phyloP scores from a whole-genome alignment of 1,284 basidiomycete species.

The Trametes pubescens region DNA sequence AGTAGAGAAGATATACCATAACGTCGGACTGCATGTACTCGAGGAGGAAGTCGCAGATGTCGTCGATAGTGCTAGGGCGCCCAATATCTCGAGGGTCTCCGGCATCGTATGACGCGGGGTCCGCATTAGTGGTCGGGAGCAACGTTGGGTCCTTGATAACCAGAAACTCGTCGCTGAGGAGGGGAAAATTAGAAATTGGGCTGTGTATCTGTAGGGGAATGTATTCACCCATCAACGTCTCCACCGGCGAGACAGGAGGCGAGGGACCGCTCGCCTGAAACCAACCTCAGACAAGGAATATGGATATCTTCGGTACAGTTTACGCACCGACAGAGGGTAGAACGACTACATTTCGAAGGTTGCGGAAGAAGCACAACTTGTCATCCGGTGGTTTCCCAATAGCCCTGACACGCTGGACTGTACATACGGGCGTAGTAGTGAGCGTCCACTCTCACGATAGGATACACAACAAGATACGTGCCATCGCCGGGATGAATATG shows the following conservation, averaged over 20 bases:
- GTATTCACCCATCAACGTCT: slow-evolving; percentile 74
- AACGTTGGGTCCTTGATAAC: slow-evolving; percentile 51
- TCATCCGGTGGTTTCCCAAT: slow-evolving; percentile 73
- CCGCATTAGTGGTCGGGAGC: slow-evolving; percentile 55
- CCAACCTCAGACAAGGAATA: background rate
- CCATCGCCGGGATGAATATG: slow-evolving; percentile 77
- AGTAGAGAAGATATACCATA: slow-evolving; percentile 50
- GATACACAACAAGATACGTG: slow-evolving; percentile 34
- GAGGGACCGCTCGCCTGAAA: slow-evolving; percentile 64
- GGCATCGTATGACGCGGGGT: slow-evolving; percentile 62
- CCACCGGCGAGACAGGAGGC: slow-evolving; percentile 76
- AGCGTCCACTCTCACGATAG: background rate
- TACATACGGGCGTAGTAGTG: background rate
- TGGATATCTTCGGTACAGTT: too few species aligned
- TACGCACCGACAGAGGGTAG: slow-evolving; percentile 68
- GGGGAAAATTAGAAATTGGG: background rate
- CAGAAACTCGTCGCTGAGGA: slow-evolving; percentile 45
- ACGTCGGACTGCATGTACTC: slow-evolving; percentile 86
- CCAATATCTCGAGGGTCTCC: slow-evolving; percentile 35
- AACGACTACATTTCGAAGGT: slow-evolving; percentile 77
- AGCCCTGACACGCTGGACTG: slow-evolving; percentile 75
- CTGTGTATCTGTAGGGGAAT: background rate
- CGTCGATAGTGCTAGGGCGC: slow-evolving; percentile 68
- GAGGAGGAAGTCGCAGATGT: slow-evolving; percentile 84
- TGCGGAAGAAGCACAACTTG: slow-evolving; percentile 63